Percentiles rank a stretch among this genome's conserved stretches.
Conservation (phyloP, 2,329 filamentous ascomycete genomes). For the Pyrenophora tritici-repentis region DNA sequence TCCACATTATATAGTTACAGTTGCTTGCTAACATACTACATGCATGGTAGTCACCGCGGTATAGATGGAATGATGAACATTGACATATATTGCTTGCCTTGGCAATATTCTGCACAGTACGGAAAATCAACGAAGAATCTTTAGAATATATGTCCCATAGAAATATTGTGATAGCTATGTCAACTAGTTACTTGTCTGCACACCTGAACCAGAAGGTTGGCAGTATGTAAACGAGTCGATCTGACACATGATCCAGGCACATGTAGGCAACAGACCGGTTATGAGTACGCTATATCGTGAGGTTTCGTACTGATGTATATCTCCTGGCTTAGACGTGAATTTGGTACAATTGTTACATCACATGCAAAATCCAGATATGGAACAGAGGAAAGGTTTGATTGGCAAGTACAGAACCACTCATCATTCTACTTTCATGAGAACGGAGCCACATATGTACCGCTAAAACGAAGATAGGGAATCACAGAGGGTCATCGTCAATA, state of each 20-base stretch:
- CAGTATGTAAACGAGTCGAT: too few relatives aligned
- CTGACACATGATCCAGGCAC: too few relatives aligned
- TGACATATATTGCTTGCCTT: too few relatives aligned
- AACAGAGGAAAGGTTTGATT: slow-evolving; percentile 17
- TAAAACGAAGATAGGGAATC: slow-evolving; percentile 34
- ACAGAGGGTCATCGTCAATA: slow-evolving; percentile 15
- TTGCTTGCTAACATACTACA: too few relatives aligned
- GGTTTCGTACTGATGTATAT: too few relatives aligned
- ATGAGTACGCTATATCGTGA: too few relatives aligned
- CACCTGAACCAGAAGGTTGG: not conserved
- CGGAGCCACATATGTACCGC: slow-evolving; percentile 31
- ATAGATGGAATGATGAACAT: too few relatives aligned
- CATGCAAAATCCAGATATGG: not conserved
- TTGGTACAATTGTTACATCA: not conserved
- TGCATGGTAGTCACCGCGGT: too few relatives aligned
- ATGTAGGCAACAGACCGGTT: too few relatives aligned
- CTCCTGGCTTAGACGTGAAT: too few relatives aligned
- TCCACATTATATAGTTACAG: too few relatives aligned
- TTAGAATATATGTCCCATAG: too few relatives aligned
- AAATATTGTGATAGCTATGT: not conserved
- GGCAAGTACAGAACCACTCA: slow-evolving; percentile 14
- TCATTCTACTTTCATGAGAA: slow-evolving; percentile 14
- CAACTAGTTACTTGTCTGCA: not conserved
- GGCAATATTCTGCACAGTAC: not conserved
- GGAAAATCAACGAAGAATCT: not conserved